These are phyloP conservation scores for Candida succiphila DNA, from an alignment of 805 yeast species.

Conservation along the genomic window DNA sequence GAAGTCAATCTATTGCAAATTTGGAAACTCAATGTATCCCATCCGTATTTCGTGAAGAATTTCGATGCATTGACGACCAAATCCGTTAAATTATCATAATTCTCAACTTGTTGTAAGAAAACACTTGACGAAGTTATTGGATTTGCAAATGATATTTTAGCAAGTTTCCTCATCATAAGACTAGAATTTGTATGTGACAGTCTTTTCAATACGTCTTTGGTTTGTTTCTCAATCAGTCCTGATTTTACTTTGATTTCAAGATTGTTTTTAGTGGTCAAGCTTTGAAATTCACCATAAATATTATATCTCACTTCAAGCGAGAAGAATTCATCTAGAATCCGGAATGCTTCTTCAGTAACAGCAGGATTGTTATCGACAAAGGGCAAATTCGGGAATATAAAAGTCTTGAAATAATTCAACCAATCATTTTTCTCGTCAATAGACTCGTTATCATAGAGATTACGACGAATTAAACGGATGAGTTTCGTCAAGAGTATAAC, in stretches of 20 bases:
- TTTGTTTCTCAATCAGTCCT: conserved; percentile 64
- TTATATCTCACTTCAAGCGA: conserved; percentile 59
- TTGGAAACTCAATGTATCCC: conserved; percentile 78
- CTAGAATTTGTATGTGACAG: conserved; percentile 71
- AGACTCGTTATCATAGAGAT: conserved; percentile 1
- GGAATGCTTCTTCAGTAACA: conserved; percentile 49
- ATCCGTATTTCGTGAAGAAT: conserved; percentile 65
- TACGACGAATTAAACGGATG: conserved; percentile 42
- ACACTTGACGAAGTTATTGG: conserved; percentile 72
- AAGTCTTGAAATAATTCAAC: conserved; percentile 56
- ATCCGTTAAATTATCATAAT: conserved; percentile 78
- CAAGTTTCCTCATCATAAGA: conserved; percentile 62
- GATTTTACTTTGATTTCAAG: conserved; percentile 48
- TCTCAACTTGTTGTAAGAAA: conserved; percentile 74
- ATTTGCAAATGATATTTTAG: conserved; percentile 62
- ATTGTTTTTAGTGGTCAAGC: conserved; percentile 44
- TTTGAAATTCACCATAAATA: conserved; percentile 70
- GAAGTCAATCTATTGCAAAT: conserved; percentile 60
- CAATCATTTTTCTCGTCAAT: conserved; percentile 23
- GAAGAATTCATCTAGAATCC: conserved; percentile 36
- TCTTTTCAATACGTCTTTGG: conserved; percentile 70
- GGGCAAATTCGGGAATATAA: conserved; percentile 46
- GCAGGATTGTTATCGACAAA: conserved; percentile 46
- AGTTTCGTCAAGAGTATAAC: conserved; percentile 43
- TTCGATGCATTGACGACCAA: conserved; percentile 72